Evolutionary conservation across 1,284 basidiomycete species (phyloP), one percentile per base, ranked within the genome.

Genomic region (Naganishia liquefaciens): DNA sequence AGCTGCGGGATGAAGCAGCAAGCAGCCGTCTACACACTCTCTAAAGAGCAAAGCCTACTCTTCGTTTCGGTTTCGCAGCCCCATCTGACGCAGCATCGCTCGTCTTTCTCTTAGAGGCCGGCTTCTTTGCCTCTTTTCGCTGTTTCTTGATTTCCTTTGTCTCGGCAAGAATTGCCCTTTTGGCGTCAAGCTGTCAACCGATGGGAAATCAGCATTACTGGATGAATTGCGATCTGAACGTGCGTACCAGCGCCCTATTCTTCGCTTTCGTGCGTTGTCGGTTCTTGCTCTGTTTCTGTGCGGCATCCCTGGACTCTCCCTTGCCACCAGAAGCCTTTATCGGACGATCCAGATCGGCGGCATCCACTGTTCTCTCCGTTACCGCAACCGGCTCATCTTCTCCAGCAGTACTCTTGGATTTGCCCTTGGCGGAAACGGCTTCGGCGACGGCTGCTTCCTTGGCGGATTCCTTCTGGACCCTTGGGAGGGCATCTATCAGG

Each of bases 81-180:
- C 43, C 5, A 30, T 17, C 28, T 21, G 39, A 21, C 11, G 19
- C 53, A 19, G 40, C 42, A 46, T 47, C 54, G n/a, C 33, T 57
- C 43, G 25, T 17, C 5, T 23, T 10, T 28, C 33, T 57, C 19
- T 47, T 27, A 17, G 25, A 57, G n/a, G 46, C 46, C 3, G 57
- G 57, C 40, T 60, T 60, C 46, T 60, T 60, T 19, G 57, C 57
- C 5, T 60, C 46, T 39, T 50, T 60, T 17, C 46, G 46, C 57
- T 60, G 57, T 25, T 50, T 60, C 57, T 60, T 60, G 33, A 49
- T 46, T 50, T 60, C 57, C 23, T 60, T 60, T 5, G 46, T 50
- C 25, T 60, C 37, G 6, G 57, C 57, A 19, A 60, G 23, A 3
- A 60, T 60, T 10, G 57, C 30, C 21, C 57, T 33, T 39, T 60